These are phyloP conservation scores for Grosmannia huntii DNA, from an alignment of 2,329 filamentous ascomycete genomes.

Conservation along the genomic window DNA sequence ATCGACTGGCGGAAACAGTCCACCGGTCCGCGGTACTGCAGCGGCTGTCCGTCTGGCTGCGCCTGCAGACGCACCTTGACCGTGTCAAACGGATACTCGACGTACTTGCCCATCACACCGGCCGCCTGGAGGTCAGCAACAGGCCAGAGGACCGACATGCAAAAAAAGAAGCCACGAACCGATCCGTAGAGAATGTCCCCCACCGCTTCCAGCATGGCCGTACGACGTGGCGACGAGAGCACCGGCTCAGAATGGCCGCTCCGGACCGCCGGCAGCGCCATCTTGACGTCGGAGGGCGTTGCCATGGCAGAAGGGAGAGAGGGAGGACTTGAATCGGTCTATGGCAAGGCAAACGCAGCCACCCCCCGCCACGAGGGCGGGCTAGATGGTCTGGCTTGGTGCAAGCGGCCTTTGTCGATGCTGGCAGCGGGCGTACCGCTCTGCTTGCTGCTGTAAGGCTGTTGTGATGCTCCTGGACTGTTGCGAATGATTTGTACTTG, in stretches of 20 bases:
- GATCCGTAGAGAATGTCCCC: slow-evolving; percentile 88
- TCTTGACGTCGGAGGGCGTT: neutral
- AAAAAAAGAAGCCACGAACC: slow-evolving; percentile 37
- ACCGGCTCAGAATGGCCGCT: neutral
- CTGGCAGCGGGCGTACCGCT: neutral
- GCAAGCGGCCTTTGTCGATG: neutral
- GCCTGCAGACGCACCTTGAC: slow-evolving; percentile 95
- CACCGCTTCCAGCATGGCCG: slow-evolving; percentile 49
- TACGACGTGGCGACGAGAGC: slow-evolving; percentile 19
- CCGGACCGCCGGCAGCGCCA: neutral
- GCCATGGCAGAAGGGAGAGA: neutral
- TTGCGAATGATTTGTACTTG: too few relatives aligned
- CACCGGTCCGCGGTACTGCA: slow-evolving; percentile 72
- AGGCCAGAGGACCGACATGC: too few relatives aligned
- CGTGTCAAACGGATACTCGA: slow-evolving; percentile 98
- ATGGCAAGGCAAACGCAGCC: neutral
- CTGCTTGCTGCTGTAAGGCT: too few relatives aligned
- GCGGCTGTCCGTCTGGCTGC: slow-evolving; percentile 73
- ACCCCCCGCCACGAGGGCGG: slow-evolving; percentile 1
- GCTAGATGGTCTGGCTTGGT: neutral
- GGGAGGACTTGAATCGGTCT: neutral
- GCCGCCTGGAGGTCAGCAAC: slow-evolving; percentile 43
- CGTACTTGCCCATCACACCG: slow-evolving; percentile 83
- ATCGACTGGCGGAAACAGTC: slow-evolving; percentile 90
- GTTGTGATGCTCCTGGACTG: too few relatives aligned